These are phyloP conservation scores for Mycena kentingensis DNA, from an alignment of 768 basidiomycete genomes.

Conservation along the genomic window DNA sequence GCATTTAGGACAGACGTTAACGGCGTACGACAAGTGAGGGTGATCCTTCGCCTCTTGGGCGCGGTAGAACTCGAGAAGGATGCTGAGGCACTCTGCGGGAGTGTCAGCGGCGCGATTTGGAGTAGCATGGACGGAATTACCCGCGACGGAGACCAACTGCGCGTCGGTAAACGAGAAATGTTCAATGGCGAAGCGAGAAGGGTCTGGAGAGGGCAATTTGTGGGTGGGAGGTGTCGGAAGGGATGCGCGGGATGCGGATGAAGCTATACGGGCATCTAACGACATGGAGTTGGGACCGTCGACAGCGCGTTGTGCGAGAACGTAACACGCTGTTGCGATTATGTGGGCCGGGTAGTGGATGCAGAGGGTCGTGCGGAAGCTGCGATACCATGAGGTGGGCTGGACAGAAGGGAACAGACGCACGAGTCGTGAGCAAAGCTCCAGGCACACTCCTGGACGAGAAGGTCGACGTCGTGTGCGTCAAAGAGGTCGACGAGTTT, in stretches of 20 bases:
- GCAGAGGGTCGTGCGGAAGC: conserved; percentile 80
- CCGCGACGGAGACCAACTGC: conserved; percentile 62
- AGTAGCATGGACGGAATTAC: conserved; percentile 37
- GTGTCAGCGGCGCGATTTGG: conserved; percentile 6
- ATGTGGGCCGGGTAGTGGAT: conserved; percentile 68
- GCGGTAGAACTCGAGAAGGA: conserved; percentile 73
- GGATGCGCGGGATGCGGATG: conserved; percentile 70
- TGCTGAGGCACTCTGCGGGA: conserved; percentile 58
- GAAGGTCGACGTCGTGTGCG: conserved; percentile 45
- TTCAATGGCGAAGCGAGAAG: conserved; percentile 66
- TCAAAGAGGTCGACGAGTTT: conserved; percentile 75
- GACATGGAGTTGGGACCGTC: conserved; percentile 77
- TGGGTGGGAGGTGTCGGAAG: conserved; percentile 82
- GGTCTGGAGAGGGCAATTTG: conserved; percentile 71
- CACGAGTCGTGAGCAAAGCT: conserved; percentile 88
- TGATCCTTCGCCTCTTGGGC: conserved; percentile 56
- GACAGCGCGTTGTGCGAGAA: conserved; percentile 70
- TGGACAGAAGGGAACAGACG: conserved; percentile 28
- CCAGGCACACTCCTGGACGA: conserved; percentile 78
- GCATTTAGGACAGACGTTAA: conserved; percentile 43
- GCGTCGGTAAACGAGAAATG: conserved; percentile 62
- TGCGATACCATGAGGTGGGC: conserved; percentile 31
- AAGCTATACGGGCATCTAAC: conserved; percentile 72
- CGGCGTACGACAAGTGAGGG: conserved; percentile 53
- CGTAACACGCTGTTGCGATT: conserved; percentile 75